Evolutionary conservation across 208 protist genomes (phyloP).

Genomic region (Crithidia acanthocephali): DNA sequence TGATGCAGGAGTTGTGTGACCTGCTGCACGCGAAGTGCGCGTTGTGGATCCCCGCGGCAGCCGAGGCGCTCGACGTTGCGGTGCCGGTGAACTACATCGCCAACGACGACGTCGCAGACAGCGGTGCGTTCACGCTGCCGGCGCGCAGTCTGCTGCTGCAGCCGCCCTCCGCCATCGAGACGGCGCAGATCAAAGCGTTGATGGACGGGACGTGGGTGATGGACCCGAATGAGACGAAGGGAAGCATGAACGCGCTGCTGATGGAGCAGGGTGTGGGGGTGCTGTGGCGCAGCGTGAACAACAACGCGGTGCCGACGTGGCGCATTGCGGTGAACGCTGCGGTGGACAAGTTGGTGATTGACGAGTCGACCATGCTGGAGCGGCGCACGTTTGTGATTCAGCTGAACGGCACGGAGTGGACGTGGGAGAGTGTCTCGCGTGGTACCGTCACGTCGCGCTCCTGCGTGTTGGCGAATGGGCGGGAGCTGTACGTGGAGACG

Average conservation of each 20-base stretch:
- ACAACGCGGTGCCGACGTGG: constrained; percentile 34
- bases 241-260: constrained; percentile 45
- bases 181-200: constrained; percentile 50
- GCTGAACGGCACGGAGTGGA: constrained; percentile 38
- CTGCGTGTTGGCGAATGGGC: constrained; percentile 44
- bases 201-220: constrained; percentile 56
- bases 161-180: constrained; percentile 35
- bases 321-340: constrained; percentile 33
- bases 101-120: constrained; percentile 21
- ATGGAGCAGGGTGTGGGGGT: constrained; percentile 52
- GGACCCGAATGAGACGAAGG: constrained; percentile 34
- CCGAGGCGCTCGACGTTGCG: constrained; percentile 48
- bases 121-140: constrained; percentile 24
- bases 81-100: constrained; percentile 31
- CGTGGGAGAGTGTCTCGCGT: constrained; percentile 38
- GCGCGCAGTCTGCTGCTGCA: constrained; percentile 22
- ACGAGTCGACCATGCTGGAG: constrained; percentile 35
- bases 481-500: constrained; percentile 55
- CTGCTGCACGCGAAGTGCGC: constrained; percentile 48
- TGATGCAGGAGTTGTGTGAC: constrained; percentile 53
- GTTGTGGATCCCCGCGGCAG: constrained; percentile 28
- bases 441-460: constrained; percentile 43
- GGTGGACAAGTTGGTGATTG: constrained; percentile 26
- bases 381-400: constrained; percentile 15
- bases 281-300: constrained; percentile 53